Evolutionary conservation across 129 eudicot genomes (phyloP), one percentile per base, ranked within the genome.

Genomic region (Chrysanthemum lavandulifolium): DNA sequence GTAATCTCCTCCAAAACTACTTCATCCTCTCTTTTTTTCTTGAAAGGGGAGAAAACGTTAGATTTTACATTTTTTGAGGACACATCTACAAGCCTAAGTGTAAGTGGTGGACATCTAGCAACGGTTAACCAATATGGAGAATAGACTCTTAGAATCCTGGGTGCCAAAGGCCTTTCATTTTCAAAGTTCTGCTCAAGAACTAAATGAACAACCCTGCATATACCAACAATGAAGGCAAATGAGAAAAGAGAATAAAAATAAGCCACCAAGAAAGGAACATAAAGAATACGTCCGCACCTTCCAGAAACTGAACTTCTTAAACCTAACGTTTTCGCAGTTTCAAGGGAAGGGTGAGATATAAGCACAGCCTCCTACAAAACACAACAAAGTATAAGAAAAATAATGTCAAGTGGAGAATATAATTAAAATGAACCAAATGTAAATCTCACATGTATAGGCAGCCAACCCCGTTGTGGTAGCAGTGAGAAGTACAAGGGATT

Each of bases 381-480:
- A 61, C 49, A 56, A 65, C 12, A 61, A 45, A 62, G 45, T 53
- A 59, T 4, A 65, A 67, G 43, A 75, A 54, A 56, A n/a, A 40
- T 15, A 16, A 31, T 53, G 54, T 10, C 43, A 68, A 10, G 6
- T 23, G 36, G 43, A 27, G 43, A 52, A 58, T 11, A 6, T 16
- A 55, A 62, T 25, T 10, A 40, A 78, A 64, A 29, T 27, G 73
- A 55, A 55, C 52, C 10, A 25, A 73, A 3, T 59, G 56, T 19
- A 73, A 60, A 57, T 82, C 95, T 85, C 58, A 93, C 98, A 61
- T 93, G 96, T 63, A 84, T 67, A 45, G 97, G 92, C 70, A 87
- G 86, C 98, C 98, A 93, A 66, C 98, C 98, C 16, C 74, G 84
- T 62, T 86, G 97, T 11, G 98, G 98, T 78, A 93, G 87, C 82